Evolutionary conservation across 179 eudicot genomes (phyloP).

Genomic region (Vitellaria paradoxa): DNA sequence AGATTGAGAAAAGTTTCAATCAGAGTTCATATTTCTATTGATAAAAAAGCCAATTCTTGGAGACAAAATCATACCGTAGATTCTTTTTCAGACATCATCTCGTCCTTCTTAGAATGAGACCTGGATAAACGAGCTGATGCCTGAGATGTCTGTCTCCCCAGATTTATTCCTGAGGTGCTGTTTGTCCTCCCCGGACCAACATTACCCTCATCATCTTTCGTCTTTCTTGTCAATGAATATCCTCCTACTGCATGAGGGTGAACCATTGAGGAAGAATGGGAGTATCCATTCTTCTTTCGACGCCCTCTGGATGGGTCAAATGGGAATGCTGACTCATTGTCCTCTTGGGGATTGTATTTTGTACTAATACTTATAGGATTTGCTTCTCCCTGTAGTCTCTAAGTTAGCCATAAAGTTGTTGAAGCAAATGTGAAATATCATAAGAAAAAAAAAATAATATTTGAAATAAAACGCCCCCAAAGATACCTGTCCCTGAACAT

Average conservation of each 20-base stretch:
- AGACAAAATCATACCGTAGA: constrained; percentile 22
- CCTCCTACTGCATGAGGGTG: constrained; percentile 35
- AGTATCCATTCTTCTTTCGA: constrained; percentile 31
- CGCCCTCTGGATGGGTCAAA: constrained; percentile 50
- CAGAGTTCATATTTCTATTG: too few relatives aligned
- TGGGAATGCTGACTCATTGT: constrained; percentile 41
- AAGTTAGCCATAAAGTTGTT: constrained; percentile 12
- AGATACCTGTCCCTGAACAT: constrained; percentile 38
- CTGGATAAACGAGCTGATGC: constrained; percentile 17
- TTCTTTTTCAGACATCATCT: constrained; percentile 20
- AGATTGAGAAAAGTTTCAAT: too few relatives aligned
- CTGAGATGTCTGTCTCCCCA: constrained; percentile 32
- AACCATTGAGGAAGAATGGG: constrained; percentile 53
- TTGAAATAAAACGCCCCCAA: constrained; percentile 19
- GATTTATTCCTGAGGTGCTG: constrained; percentile 21
- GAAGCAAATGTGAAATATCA: background rate
- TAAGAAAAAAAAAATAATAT: background rate
- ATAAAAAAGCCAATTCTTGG: too few relatives aligned
- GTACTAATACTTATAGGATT: constrained; percentile 29
- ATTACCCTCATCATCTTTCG: constrained; percentile 21
- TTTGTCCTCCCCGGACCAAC: constrained; percentile 16
- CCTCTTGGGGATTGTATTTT: constrained; percentile 39
- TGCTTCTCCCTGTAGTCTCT: constrained; percentile 46
- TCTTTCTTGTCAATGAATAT: constrained; percentile 22
- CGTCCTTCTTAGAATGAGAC: constrained; percentile 22